Base-by-base conservation (phyloP, 306 rosid species). In the Dryas drummondii region DNA sequence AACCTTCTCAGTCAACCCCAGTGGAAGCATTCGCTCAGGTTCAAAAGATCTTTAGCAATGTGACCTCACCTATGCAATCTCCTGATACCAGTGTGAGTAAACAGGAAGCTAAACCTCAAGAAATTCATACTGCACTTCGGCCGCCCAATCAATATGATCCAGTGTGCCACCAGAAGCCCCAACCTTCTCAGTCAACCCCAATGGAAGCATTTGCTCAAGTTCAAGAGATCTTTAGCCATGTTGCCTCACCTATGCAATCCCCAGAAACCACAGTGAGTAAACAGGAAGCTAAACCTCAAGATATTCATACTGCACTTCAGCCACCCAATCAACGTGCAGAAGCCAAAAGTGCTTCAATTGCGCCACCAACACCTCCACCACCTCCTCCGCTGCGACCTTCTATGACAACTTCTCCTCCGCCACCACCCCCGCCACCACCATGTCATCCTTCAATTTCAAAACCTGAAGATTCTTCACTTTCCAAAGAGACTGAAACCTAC, bases 331-430 rank as follows among this genome's bases (percentile, higher is more conserved):
- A 51, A 64, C 37, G 37, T 26, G 64, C 40, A 26, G 87, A 81
- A 72, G 16, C 80, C 57, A 79, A 88, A 40, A 65, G 63, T 84
- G 69, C 14, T 66, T 17, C 77, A 16, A 50, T 82, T 81, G 81
- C 86, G 69, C 90, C 92, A 64, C 19, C 22, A 60, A 85, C 91
- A 63, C 86, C 91, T 75, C 76, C 72, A 17, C 44, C 72, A 16
- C 82, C 76, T 16, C 86, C 83, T 62, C 64, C 70, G 61, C 71
- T n/a, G 41, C 75, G 53, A 52, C 74, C 83, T 76, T 67, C 72
- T 62, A 45, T 73, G 11, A 56, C 74, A 41, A 62, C 77, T 79
- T 66, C 83, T 53, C 83, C 76, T 13, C 62, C 70, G 83, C 88
- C 75, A 37, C 72, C 70, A 16, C 72, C 58, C 7, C 81, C 76